These are phyloP conservation scores for Thuidium tamariscinum DNA, from an alignment of 225 moss, liverwort and hornwort species.

Conservation along the genomic window DNA sequence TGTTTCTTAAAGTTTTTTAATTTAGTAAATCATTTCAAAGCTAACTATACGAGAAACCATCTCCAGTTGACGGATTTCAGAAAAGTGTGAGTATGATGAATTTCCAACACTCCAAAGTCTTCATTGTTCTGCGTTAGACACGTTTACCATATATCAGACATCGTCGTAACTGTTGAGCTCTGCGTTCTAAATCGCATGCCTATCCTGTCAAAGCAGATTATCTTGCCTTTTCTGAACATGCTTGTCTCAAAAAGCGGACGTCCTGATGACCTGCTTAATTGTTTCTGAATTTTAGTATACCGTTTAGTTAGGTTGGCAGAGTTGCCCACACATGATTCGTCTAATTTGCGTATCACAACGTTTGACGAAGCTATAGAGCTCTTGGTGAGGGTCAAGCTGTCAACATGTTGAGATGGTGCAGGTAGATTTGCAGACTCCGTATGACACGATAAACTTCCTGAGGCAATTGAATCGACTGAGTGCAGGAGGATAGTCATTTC, in stretches of 20 bases:
- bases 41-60: background rate
- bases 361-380: background rate
- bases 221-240: background rate
- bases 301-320: background rate
- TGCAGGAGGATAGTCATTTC: slow-evolving; percentile 50
- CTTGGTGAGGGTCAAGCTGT: background rate
- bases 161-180: background rate
- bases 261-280: background rate
- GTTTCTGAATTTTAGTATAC: background rate
- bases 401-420: background rate
- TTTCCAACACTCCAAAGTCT: background rate
- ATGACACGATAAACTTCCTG: background rate
- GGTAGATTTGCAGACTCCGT: background rate
- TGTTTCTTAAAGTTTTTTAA: background rate
- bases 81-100: background rate
- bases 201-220: background rate
- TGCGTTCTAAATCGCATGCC: background rate
- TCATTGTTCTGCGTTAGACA: background rate
- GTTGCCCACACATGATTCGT: background rate
- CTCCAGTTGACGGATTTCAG: background rate
- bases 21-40: background rate
- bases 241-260: background rate
- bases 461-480: background rate
- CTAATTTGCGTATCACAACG: background rate
- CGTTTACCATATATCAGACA: background rate